These are phyloP conservation scores for Cladophialophora immunda DNA, from an alignment of 2,329 filamentous ascomycete genomes.

Conservation along the genomic window DNA sequence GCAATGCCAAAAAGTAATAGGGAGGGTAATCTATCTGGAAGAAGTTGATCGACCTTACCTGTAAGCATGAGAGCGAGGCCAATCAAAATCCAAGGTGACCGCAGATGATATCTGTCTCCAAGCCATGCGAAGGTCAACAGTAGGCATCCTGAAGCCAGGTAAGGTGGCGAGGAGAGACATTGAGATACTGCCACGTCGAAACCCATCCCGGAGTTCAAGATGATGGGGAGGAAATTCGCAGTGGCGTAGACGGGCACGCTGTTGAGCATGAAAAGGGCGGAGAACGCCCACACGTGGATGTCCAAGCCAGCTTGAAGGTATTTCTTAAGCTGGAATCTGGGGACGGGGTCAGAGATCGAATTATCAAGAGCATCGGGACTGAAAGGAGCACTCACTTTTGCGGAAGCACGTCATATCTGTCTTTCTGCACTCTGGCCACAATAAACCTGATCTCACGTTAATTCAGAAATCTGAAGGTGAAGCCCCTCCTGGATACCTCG, in stretches of 20 bases:
- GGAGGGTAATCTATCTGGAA: background rate
- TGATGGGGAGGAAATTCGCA: conserved; percentile 80
- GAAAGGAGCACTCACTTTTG: conserved; percentile 43
- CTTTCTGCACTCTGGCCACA: conserved; percentile 59
- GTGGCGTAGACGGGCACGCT: conserved; percentile 81
- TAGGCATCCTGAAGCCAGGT: conserved; percentile 60
- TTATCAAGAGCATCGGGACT: background rate
- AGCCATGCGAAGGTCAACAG: conserved; percentile 69
- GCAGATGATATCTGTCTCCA: conserved; percentile 65
- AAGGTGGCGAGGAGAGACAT: conserved; percentile 76
- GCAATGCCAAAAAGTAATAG: background rate
- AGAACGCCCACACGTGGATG: conserved; percentile 64
- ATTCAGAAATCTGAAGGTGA: conserved; percentile 43
- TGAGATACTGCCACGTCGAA: conserved; percentile 72
- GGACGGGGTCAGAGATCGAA: background rate
- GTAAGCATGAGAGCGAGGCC: conserved; percentile 1
- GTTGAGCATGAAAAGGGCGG: conserved; percentile 62
- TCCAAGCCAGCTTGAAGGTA: conserved; percentile 60
- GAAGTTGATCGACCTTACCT: background rate
- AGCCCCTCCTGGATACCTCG: conserved; percentile 42
- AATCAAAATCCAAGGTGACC: conserved; percentile 7
- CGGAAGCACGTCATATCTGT: conserved; percentile 61
- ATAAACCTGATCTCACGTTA: conserved; percentile 34
- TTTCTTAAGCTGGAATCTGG: conserved; percentile 42
- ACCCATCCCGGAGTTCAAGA: conserved; percentile 69